These are phyloP conservation scores for Amylostereum chailletii DNA, from an alignment of 1,284 basidiomycete genomes.

Conservation along the genomic window DNA sequence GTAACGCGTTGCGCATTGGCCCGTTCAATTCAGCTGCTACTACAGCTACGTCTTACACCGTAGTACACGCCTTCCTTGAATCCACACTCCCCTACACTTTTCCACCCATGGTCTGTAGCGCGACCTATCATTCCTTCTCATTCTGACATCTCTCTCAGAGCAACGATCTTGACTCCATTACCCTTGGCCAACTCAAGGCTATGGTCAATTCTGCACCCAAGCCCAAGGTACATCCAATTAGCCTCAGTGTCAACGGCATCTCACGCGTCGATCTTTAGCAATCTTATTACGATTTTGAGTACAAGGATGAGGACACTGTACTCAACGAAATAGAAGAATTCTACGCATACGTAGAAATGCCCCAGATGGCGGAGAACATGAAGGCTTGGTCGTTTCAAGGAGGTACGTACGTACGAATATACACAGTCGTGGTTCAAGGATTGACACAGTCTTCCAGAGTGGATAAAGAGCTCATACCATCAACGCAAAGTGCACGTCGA, in stretches of 20 bases:
- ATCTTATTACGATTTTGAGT: conserved; percentile 83
- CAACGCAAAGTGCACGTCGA: conserved; percentile 70
- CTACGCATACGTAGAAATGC: conserved; percentile 96
- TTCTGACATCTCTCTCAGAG: too few species aligned
- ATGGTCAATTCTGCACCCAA: conserved; percentile 66
- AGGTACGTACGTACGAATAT: conserved; percentile 35
- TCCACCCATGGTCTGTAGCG: too few species aligned
- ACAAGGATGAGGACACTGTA: conserved; percentile 92
- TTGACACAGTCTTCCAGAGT: conserved; percentile 41
- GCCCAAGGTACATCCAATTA: conserved; percentile 44
- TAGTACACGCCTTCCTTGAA: too few species aligned
- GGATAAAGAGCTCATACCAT: conserved; percentile 61
- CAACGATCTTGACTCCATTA: conserved; percentile 57
- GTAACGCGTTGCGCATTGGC: too few species aligned
- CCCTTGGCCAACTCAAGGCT: conserved; percentile 72
- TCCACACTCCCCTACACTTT: too few species aligned
- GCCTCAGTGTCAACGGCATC: conserved; percentile 3
- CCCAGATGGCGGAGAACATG: conserved; percentile 82
- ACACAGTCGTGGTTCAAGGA: conserved; percentile 1
- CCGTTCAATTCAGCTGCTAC: too few species aligned
- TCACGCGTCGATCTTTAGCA: conserved; percentile 38
- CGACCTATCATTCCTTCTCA: too few species aligned
- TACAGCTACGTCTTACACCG: too few species aligned
- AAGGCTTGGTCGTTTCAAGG: conserved; percentile 80
- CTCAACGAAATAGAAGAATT: conserved; percentile 98